These are phyloP conservation scores for Paratrimastix pyriformis DNA, from an alignment of 78 protist genomes.

Conservation along the genomic window DNA sequence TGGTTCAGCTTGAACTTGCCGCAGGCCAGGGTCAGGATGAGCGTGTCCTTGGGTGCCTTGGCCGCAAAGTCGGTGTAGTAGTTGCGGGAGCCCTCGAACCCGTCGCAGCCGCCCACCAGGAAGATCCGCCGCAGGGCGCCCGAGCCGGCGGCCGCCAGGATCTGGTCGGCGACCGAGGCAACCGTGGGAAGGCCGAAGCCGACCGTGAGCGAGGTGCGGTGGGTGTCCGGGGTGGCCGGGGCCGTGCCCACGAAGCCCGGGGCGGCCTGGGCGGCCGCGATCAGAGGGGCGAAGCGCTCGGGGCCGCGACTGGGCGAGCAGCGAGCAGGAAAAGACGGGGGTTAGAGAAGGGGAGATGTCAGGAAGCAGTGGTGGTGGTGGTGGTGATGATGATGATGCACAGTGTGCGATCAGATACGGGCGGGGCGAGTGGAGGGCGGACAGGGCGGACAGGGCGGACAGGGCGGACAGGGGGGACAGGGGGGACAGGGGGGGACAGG, in stretches of 20 bases:
- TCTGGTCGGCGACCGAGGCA: slow-evolving; percentile 36
- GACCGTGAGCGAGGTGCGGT: slow-evolving; percentile 5
- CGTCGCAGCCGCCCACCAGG: slow-evolving; percentile 81
- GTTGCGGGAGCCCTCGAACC: slow-evolving; percentile 45
- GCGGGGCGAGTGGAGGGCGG: not conserved
- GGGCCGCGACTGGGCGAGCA: not conserved
- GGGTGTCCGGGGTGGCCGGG: not conserved
- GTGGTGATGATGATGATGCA: not conserved
- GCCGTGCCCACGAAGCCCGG: not conserved
- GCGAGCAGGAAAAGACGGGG: not conserved
- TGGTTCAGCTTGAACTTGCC: slow-evolving; percentile 56
- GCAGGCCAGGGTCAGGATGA: slow-evolving; percentile 56
- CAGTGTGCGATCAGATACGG: not conserved
- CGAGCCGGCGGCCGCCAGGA: slow-evolving; percentile 44
- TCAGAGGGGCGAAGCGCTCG: slow-evolving; percentile 31
- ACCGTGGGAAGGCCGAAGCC: slow-evolving; percentile 52
- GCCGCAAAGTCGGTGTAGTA: slow-evolving; percentile 59
- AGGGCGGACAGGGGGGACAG: no score
- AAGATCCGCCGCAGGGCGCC: slow-evolving; percentile 51
- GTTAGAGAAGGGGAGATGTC: not conserved
- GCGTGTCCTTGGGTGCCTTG: slow-evolving; percentile 21
- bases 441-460: no score
- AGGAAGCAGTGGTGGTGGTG: no score
- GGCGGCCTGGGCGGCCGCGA: no score
- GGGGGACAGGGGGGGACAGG: not conserved